These are phyloP conservation scores for Schoenoplectus triqueter DNA, from an alignment of 202 grass and related monocot species.

Conservation along the genomic window DNA sequence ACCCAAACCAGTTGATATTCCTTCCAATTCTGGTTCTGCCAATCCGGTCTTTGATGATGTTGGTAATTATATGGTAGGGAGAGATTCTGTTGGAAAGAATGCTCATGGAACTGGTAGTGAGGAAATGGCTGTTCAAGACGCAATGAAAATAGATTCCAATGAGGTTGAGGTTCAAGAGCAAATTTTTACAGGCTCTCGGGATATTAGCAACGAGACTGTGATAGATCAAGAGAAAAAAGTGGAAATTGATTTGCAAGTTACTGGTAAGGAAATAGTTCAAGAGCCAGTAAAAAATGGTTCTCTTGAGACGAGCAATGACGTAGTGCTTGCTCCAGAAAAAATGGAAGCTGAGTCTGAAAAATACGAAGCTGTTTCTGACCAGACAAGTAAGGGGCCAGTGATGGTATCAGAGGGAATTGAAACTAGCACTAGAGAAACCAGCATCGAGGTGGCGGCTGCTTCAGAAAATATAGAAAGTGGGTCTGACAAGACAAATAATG, in stretches of 20 bases:
- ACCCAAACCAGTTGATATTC: slow-evolving; percentile 19
- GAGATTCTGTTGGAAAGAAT: neutral
- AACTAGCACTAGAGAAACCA: slow-evolving; percentile 3
- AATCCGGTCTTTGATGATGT: neutral
- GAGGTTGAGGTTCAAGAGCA: slow-evolving; percentile 7
- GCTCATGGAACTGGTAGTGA: slow-evolving; percentile 17
- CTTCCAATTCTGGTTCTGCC: neutral
- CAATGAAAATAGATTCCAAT: slow-evolving; percentile 32
- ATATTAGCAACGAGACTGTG: neutral
- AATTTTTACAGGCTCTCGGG: neutral
- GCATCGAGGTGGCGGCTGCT: slow-evolving; percentile 4
- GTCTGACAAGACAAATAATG: slow-evolving; percentile 3
- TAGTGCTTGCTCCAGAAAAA: neutral
- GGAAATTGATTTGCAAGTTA: slow-evolving; percentile 29
- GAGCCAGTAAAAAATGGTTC: slow-evolving; percentile 23
- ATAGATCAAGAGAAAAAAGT: neutral
- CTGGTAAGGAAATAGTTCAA: slow-evolving; percentile 21
- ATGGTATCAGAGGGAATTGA: slow-evolving; percentile 3
- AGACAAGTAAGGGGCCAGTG: neutral
- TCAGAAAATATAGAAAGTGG: neutral
- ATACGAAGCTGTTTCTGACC: neutral
- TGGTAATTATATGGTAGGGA: neutral
- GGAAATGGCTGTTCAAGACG: slow-evolving; percentile 15
- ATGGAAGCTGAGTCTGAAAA: slow-evolving; percentile 30
- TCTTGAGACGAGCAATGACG: neutral